Percentiles rank a stretch among this genome's conserved stretches.
phyloP scores from a whole-genome alignment of 2,329 filamentous ascomycete genomes.

The Alternaria ethzedia region DNA sequence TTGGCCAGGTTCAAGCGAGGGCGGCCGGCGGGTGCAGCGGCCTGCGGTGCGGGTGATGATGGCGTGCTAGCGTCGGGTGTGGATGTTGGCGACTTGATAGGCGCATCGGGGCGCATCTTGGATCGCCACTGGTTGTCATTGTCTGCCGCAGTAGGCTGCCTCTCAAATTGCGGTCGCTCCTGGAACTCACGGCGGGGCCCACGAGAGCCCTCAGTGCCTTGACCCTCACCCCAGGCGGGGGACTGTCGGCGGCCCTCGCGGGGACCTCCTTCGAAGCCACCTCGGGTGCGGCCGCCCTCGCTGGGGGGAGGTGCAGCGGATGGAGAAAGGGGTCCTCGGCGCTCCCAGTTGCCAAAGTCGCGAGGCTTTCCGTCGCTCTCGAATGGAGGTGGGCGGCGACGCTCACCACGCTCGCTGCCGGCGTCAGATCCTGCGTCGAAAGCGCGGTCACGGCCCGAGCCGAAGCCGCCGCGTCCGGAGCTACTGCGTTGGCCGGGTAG shows the following conservation, averaged over 20 bases:
- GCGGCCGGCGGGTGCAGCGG: conserved; percentile 66
- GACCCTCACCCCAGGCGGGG: conserved; percentile 76
- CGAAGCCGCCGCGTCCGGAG: conserved; percentile 54
- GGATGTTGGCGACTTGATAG: conserved; percentile 65
- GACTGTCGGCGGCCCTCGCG: conserved; percentile 58
- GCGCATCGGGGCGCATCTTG: conserved; percentile 84
- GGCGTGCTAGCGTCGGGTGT: conserved; percentile 78
- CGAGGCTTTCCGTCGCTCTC: conserved; percentile 77
- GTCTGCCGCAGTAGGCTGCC: conserved; percentile 84
- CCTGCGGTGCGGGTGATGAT: conserved; percentile 71
- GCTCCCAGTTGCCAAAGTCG: conserved; percentile 91
- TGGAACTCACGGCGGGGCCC: conserved; percentile 78
- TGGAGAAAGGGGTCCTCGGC: conserved; percentile 88
- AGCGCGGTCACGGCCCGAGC: conserved; percentile 53
- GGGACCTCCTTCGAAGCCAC: conserved; percentile 54
- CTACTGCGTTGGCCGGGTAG: conserved; percentile 65
- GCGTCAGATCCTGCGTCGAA: conserved; percentile 60
- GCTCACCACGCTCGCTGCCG: conserved; percentile 68
- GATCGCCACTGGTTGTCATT: conserved; percentile 92
- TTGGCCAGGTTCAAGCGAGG: conserved; percentile 89
- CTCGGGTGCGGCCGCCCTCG: conserved; percentile 66
- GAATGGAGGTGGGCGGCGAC: conserved; percentile 68
- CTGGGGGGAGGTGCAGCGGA: conserved; percentile 56
- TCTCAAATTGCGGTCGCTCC: conserved; percentile 65
- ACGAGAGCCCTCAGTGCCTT: conserved; percentile 76